Evolutionary conservation across 257 asterid species (phyloP).

Genomic region (Oldenlandia corymbosa): DNA sequence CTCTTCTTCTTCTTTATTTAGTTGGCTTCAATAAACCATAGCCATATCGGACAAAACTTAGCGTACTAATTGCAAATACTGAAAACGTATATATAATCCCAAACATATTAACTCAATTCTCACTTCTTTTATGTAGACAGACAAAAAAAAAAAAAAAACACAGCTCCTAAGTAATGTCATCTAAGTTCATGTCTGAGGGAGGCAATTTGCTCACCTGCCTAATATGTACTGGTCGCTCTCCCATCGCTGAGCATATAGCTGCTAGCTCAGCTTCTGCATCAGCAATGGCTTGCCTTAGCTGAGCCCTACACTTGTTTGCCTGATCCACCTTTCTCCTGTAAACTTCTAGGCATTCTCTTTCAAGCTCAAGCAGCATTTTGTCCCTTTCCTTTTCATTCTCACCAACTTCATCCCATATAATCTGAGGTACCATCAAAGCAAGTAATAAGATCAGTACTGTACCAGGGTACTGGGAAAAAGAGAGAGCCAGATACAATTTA

Average conservation of each 20-base stretch:
- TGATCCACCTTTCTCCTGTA: conserved; percentile 92
- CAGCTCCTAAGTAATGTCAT: not conserved
- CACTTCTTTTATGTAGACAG: too few relatives aligned
- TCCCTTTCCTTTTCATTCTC: conserved; percentile 81
- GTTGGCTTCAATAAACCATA: too few relatives aligned
- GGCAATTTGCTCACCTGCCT: conserved; percentile 54
- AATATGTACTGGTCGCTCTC: conserved; percentile 89
- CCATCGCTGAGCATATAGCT: conserved; percentile 83
- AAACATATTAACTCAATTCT: not conserved
- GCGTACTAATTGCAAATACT: not conserved
- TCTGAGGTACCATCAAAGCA: conserved; percentile 34
- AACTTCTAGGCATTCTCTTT: conserved; percentile 85
- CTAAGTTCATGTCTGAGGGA: not conserved
- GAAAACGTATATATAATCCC: not conserved
- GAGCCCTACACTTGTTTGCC: conserved; percentile 87
- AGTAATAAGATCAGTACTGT: conserved; percentile 6
- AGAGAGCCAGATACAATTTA: not conserved
- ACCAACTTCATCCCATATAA: conserved; percentile 99
- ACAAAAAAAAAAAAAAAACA: too few relatives aligned
- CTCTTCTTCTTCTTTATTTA: too few relatives aligned
- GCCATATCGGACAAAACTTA: too few relatives aligned
- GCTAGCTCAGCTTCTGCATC: conserved; percentile 99
- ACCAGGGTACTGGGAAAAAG: conserved; percentile 4
- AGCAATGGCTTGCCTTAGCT: conserved; percentile 94
- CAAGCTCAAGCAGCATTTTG: conserved; percentile 77